Evolutionary conservation across 2,329 filamentous ascomycete species (phyloP).

Genomic region (Xylaria arbuscula): DNA sequence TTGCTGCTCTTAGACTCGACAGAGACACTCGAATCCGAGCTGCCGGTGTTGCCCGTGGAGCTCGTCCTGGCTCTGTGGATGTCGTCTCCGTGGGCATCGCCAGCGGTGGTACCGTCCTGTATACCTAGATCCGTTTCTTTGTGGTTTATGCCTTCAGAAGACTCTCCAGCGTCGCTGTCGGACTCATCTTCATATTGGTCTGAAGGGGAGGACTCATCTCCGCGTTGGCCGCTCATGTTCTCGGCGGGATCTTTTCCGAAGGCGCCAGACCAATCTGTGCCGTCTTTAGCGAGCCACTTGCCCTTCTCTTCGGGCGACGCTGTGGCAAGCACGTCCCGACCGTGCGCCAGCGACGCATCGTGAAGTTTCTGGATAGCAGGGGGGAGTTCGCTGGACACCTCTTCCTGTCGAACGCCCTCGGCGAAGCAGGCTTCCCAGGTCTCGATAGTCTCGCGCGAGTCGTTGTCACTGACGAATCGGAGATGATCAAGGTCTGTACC

Average conservation of each 20-base stretch:
- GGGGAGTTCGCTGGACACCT: constrained; percentile 79
- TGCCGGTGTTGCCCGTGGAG: constrained; percentile 27
- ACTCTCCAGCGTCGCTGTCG: constrained; percentile 49
- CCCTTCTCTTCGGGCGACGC: constrained; percentile 77
- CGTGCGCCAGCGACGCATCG: constrained; percentile 81
- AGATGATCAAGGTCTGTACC: constrained; percentile 90
- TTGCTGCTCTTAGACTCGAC: constrained; percentile 55
- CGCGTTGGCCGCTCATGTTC: constrained; percentile 51
- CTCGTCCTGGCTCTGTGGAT: constrained; percentile 43
- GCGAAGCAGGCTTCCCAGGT: constrained; percentile 92
- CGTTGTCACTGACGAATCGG: constrained; percentile 84
- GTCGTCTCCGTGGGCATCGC: constrained; percentile 32
- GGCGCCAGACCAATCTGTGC: constrained; percentile 86
- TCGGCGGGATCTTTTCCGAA: constrained; percentile 80
- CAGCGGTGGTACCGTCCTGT: constrained; percentile 53
- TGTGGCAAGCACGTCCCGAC: constrained; percentile 81
- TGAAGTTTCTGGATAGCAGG: constrained; percentile 79
- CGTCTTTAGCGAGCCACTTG: constrained; percentile 82
- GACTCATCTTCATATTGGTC: constrained; percentile 50
- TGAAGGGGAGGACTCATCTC: constrained; percentile 27
- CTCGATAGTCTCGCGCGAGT: constrained; percentile 92
- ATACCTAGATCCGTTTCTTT: constrained; percentile 49
- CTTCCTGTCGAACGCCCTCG: constrained; percentile 81
- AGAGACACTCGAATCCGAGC: constrained; percentile 42
- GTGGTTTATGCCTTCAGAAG: constrained; percentile 41